Conservation (phyloP, 371 early-diverging fungal species). For the Mortierella sp. region DNA sequence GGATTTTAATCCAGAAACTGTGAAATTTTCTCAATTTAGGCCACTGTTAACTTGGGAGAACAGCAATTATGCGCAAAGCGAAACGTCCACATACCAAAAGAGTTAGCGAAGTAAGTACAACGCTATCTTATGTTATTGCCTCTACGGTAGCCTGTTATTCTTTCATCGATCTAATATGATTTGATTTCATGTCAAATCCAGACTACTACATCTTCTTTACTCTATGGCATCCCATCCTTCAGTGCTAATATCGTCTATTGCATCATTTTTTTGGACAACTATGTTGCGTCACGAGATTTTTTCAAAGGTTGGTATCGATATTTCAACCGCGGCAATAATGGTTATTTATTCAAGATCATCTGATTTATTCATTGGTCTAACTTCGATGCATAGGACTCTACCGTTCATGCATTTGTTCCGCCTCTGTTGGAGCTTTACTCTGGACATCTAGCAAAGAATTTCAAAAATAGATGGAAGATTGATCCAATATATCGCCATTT, state of each 20-base stretch:
- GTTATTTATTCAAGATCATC: neutral
- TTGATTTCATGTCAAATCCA: neutral
- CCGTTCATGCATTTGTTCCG: slow-evolving; percentile 35
- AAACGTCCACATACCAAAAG: slow-evolving; percentile 48
- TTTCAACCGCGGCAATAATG: neutral
- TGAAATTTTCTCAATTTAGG: slow-evolving; percentile 25
- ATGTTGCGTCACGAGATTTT: slow-evolving; percentile 44
- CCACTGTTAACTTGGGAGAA: slow-evolving; percentile 59
- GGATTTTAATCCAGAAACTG: neutral
- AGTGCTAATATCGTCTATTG: slow-evolving; percentile 33
- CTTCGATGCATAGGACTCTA: slow-evolving; percentile 23
- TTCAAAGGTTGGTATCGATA: slow-evolving; percentile 25
- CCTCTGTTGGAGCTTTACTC: slow-evolving; percentile 42
- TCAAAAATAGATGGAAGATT: slow-evolving; percentile 23
- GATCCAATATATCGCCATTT: slow-evolving; percentile 47
- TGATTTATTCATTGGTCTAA: neutral
- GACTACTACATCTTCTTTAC: slow-evolving; percentile 47
- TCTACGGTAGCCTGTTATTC: too few species aligned
- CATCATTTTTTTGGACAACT: slow-evolving; percentile 52
- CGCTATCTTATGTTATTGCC: neutral
- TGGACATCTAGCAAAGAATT: slow-evolving; percentile 31
- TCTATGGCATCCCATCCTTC: slow-evolving; percentile 56
- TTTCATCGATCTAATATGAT: slow-evolving; percentile 19
- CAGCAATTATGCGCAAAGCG: slow-evolving; percentile 59
- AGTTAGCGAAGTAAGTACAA: slow-evolving; percentile 41